phyloP scores from a whole-genome alignment of 495 filamentous ascomycete genomes.

The Aspergillus bridgeri region DNA sequence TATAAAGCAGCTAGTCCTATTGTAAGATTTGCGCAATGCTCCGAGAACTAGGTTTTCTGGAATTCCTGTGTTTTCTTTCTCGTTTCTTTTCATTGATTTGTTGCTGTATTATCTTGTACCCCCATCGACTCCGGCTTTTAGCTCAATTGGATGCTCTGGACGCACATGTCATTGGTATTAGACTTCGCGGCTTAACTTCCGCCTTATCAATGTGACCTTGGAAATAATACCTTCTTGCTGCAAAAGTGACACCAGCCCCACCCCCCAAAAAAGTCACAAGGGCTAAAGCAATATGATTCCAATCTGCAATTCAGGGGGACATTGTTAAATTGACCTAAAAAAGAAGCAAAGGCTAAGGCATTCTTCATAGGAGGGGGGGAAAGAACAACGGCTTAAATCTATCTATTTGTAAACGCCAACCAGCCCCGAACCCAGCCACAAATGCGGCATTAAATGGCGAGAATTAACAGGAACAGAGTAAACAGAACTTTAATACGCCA shows the following conservation, averaged over 20 bases:
- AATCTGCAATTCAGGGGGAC: no score
- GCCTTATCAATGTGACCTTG: no score
- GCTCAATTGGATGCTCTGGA: background rate
- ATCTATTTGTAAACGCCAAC: slow-evolving; percentile 1
- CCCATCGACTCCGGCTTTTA: background rate
- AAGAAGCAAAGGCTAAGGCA: background rate
- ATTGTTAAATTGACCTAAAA: no score
- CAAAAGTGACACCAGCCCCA: no score
- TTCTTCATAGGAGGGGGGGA: background rate
- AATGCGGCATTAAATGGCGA: background rate
- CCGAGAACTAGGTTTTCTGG: background rate
- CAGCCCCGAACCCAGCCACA: background rate
- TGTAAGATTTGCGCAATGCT: background rate
- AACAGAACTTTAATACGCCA: background rate
- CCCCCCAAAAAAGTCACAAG: background rate
- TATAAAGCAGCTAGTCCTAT: background rate
- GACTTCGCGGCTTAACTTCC: background rate
- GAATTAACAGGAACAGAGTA: background rate
- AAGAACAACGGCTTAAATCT: background rate
- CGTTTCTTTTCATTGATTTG: background rate
- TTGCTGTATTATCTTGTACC: background rate
- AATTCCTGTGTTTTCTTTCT: background rate
- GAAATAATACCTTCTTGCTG: background rate
- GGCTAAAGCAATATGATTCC: background rate
- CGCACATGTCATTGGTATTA: background rate